Evolutionary conservation across 805 yeast species (phyloP).

Genomic region (Torulaspora quercuum): DNA sequence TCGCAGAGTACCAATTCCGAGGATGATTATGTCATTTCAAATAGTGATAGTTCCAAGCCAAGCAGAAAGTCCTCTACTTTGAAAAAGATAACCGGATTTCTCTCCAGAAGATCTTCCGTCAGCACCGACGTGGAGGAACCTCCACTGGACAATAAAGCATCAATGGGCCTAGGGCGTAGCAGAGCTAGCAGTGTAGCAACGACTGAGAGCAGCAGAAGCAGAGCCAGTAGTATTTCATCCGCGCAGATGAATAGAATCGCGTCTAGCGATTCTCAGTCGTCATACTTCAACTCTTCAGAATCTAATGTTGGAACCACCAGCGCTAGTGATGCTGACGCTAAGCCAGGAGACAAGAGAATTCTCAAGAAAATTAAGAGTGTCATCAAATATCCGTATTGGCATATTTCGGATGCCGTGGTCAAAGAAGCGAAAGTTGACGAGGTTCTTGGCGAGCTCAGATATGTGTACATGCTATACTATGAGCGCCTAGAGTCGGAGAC

Average conservation of each 20-base stretch:
- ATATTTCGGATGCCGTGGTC: constrained; percentile 72
- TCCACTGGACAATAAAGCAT: not conserved
- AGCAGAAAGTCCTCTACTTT: constrained; percentile 22
- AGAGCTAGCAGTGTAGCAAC: constrained; percentile 8
- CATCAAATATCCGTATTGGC: constrained; percentile 70
- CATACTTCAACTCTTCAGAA: constrained; percentile 15
- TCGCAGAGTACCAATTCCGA: constrained; percentile 10
- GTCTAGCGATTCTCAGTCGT: constrained; percentile 15
- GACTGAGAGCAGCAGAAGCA: constrained; percentile 10
- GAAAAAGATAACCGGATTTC: constrained; percentile 22
- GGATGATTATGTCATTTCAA: constrained; percentile 20
- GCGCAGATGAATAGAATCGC: constrained; percentile 5
- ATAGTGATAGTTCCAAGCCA: constrained; percentile 13
- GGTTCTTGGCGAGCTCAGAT: constrained; percentile 64
- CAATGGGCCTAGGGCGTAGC: constrained; percentile 6
- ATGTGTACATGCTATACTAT: constrained; percentile 84
- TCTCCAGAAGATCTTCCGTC: constrained; percentile 23
- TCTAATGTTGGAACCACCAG: constrained; percentile 20
- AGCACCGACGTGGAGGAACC: constrained; percentile 7
- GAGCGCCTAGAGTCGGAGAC: too few species aligned
- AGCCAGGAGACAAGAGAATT: constrained; percentile 33
- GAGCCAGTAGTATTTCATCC: constrained; percentile 21
- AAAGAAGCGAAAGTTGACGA: constrained; percentile 56
- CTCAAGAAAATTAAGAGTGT: constrained; percentile 55
- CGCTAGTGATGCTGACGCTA: constrained; percentile 20